A percentile compares a stretch with the other conserved stretches of the same genome.
Evolutionary conservation across 2,329 filamentous ascomycete species (phyloP).

Genomic region (Nigrospora osmanthi): DNA sequence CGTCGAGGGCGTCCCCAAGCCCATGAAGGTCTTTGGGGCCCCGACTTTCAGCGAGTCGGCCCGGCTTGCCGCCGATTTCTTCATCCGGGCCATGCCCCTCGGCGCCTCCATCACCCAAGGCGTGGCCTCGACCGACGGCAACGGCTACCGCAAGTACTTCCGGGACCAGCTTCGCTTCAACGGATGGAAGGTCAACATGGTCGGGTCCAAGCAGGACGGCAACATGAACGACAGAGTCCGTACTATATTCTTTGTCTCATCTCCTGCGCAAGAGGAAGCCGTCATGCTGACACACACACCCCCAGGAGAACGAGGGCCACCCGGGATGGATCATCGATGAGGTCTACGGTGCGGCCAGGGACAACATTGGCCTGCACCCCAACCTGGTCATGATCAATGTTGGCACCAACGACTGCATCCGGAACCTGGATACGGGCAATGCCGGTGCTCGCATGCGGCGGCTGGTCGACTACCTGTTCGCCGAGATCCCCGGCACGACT

Average conservation of each 20-base stretch:
- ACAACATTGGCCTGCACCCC: background rate
- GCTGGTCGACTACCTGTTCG: conserved; percentile 1
- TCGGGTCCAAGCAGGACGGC: conserved; percentile 4
- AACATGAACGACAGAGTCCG: conserved; percentile 3
- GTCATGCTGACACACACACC: no score
- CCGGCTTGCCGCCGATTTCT: background rate
- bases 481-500: conserved; percentile 1
- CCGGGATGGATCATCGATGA: conserved; percentile 2
- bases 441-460: background rate
- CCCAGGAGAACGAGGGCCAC: conserved; percentile 2
- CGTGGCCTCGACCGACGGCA: conserved; percentile 1
- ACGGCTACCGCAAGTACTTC: conserved; percentile 7
- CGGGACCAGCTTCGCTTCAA: background rate
- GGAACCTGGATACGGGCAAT: background rate
- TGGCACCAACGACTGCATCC: conserved; percentile 4
- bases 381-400: conserved; percentile 4
- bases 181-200: conserved; percentile 6
- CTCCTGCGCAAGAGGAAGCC: no score
- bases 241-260: no score
- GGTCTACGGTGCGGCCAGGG: conserved; percentile 1
- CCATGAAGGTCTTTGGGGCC: no score
- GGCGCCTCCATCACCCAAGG: conserved; percentile 12
- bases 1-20: background rate
- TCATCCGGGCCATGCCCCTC: conserved; percentile 5
- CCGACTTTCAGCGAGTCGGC: no score